phyloP scores from a whole-genome alignment of 2,329 filamentous ascomycete genomes.

The Alternaria brassicicola region DNA sequence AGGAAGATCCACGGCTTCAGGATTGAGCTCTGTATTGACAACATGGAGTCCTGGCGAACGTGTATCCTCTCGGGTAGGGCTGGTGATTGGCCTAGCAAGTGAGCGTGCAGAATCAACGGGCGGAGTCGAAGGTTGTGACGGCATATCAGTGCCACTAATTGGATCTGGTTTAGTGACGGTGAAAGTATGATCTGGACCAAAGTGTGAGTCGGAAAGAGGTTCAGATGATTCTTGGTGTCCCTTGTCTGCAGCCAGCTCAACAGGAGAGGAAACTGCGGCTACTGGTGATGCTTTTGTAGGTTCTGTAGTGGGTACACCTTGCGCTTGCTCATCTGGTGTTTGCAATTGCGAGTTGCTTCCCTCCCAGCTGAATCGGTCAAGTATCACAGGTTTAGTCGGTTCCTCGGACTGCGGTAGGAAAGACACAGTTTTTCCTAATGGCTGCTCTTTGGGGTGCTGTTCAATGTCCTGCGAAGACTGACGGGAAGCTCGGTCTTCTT shows the following conservation, averaged over 20 bases:
- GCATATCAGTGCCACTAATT: conserved; percentile 24
- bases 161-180: conserved; percentile 32
- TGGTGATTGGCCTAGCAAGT: conserved; percentile 25
- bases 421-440: conserved; percentile 10
- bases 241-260: conserved; percentile 24
- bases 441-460: conserved; percentile 23
- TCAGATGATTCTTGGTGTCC: conserved; percentile 24
- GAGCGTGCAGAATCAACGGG: conserved; percentile 22
- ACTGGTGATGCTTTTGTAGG: conserved; percentile 14
- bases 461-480: conserved; percentile 35
- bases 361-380: conserved; percentile 45
- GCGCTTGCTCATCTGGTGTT: conserved; percentile 18
- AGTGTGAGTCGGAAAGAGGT: conserved; percentile 32
- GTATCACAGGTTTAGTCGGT: conserved; percentile 23
- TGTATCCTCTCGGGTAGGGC: conserved; percentile 29
- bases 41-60: conserved; percentile 50
- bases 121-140: conserved; percentile 20
- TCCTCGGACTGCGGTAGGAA: conserved; percentile 21
- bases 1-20: conserved; percentile 48
- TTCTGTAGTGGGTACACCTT: conserved; percentile 14
- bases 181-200: conserved; percentile 36
- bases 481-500: conserved; percentile 52
- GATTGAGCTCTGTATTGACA: conserved; percentile 49
- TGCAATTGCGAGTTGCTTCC: conserved; percentile 18
- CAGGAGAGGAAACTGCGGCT: conserved; percentile 13